Conservation (phyloP, 192 early-diverging fungal genomes). For the Mortierella alpina region DNA sequence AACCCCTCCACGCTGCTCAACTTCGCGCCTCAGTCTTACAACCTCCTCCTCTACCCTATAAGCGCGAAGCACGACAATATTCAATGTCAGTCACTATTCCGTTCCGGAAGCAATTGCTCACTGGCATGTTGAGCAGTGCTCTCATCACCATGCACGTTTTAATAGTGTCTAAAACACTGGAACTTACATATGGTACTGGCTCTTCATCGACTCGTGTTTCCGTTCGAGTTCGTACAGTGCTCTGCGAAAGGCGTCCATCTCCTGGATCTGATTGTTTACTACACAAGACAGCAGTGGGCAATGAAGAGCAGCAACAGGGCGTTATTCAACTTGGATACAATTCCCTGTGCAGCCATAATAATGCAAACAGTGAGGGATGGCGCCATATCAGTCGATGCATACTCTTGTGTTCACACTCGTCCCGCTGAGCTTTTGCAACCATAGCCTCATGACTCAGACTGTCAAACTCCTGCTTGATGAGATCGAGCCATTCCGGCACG, state of each 20-base stretch:
- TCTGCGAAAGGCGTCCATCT: constrained; percentile 84
- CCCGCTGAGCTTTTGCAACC: constrained; percentile 78
- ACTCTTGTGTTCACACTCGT: constrained; percentile 92
- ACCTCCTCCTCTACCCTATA: constrained; percentile 87
- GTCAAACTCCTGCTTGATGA: constrained; percentile 84
- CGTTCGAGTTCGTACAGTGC: constrained; percentile 84
- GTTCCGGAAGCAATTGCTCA: too few species aligned
- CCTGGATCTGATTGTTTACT: constrained; percentile 82
- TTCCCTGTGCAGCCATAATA: too few species aligned
- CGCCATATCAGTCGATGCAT: constrained; percentile 38
- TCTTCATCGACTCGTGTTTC: constrained; percentile 80
- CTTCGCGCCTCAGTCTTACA: constrained; percentile 79
- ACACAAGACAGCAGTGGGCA: neutral
- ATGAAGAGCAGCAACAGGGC: neutral
- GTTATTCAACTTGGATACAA: too few species aligned
- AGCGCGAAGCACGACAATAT: constrained; percentile 5
- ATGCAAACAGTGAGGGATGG: too few species aligned
- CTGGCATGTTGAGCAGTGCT: neutral
- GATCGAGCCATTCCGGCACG: constrained; percentile 85
- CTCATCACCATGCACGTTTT: neutral
- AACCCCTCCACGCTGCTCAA: constrained; percentile 76
- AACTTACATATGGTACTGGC: constrained; percentile 68
- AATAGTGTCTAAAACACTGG: neutral
- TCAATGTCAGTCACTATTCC: neutral
- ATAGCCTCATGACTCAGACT: constrained; percentile 78